Evolutionary conservation across 495 filamentous ascomycete species (phyloP).

Genomic region (Margaritispora aquatica): DNA sequence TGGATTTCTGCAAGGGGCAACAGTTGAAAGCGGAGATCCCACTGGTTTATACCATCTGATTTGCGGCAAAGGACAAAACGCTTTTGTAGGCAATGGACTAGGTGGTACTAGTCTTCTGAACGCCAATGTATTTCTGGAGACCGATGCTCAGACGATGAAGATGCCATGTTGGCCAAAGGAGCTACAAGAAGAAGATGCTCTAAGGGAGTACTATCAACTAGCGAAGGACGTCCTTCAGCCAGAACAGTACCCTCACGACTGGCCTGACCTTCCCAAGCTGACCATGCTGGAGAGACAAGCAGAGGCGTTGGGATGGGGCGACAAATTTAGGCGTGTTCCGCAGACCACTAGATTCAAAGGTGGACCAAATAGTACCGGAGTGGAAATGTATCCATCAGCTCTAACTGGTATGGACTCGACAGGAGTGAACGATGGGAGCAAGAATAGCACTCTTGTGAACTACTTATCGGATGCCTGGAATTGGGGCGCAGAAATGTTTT

Average conservation of each 20-base stretch:
- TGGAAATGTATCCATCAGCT: constrained; percentile 53
- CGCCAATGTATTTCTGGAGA: constrained; percentile 59
- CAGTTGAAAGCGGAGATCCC: constrained; percentile 42
- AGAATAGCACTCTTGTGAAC: constrained; percentile 57
- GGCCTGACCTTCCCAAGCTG: constrained; percentile 48
- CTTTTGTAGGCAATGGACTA: constrained; percentile 59
- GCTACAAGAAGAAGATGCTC: constrained; percentile 36
- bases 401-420: constrained; percentile 57
- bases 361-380: constrained; percentile 54
- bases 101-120: constrained; percentile 62
- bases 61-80: constrained; percentile 59
- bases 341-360: constrained; percentile 58
- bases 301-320: constrained; percentile 36
- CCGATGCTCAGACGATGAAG: constrained; percentile 46
- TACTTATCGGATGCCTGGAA: constrained; percentile 71
- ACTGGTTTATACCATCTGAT: constrained; percentile 60
- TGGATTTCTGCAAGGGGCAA: constrained; percentile 29
- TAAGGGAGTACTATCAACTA: constrained; percentile 51
- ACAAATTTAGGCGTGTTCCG: constrained; percentile 48
- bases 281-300: constrained; percentile 52
- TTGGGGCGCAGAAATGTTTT: constrained; percentile 70
- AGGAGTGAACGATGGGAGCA: constrained; percentile 62
- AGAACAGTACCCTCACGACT: constrained; percentile 47
- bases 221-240: constrained; percentile 55
- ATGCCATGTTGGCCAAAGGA: constrained; percentile 55